Percentiles rank a stretch among this genome's conserved stretches.
phyloP scores from a whole-genome alignment of 2,329 filamentous ascomycete species.

The Aspergillus puulaauensis region DNA sequence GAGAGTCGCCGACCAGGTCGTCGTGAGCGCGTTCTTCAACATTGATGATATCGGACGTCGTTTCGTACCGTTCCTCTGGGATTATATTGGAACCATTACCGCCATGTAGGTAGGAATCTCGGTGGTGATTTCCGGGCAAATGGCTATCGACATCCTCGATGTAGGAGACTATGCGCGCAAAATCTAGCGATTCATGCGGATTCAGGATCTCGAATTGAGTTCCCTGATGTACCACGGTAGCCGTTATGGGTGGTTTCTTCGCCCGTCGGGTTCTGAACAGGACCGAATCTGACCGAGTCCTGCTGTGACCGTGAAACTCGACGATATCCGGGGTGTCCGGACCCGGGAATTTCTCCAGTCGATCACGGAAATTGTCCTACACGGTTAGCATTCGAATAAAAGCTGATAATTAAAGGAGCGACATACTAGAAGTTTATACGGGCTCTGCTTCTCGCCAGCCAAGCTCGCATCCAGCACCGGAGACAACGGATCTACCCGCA shows the following conservation, averaged over 20 bases:
- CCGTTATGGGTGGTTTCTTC: constrained; percentile 22
- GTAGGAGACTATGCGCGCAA: constrained; percentile 36
- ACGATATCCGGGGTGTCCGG: constrained; percentile 18
- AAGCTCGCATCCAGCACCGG: constrained; percentile 9
- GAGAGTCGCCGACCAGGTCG: constrained; percentile 23
- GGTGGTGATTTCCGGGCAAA: constrained; percentile 19
- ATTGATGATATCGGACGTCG: background rate
- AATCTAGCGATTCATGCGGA: constrained; percentile 35
- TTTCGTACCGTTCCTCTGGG: constrained; percentile 9
- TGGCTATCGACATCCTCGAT: constrained; percentile 35
- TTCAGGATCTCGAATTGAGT: constrained; percentile 40
- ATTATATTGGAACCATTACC: constrained; percentile 12
- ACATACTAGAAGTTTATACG: constrained; percentile 19
- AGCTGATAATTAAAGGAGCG: background rate
- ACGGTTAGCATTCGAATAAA: background rate
- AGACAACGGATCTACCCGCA: constrained; percentile 10
- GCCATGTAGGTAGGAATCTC: constrained; percentile 21
- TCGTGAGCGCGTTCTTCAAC: constrained; percentile 16
- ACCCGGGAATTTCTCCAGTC: constrained; percentile 23
- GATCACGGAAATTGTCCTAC: constrained; percentile 34
- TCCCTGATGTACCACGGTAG: constrained; percentile 32
- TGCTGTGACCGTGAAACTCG: constrained; percentile 18
- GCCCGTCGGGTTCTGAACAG: constrained; percentile 21
- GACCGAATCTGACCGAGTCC: constrained; percentile 27
- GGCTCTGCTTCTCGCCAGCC: constrained; percentile 6